Base-by-base conservation (phyloP, 148 eudicot genomes). In the Beta vulgaris region DNA sequence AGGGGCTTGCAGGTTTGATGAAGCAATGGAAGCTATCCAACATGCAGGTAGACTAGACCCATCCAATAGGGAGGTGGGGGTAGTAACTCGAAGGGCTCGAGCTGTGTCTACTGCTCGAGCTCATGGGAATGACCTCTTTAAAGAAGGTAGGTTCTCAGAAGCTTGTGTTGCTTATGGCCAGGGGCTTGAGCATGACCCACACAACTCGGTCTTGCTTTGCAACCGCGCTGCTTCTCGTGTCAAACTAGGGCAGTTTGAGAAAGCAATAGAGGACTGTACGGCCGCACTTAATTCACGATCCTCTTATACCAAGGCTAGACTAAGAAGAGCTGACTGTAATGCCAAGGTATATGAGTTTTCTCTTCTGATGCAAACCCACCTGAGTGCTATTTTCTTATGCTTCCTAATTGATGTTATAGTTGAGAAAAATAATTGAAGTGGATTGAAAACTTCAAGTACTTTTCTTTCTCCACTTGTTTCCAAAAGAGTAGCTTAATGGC, bases 201-300 rank as follows among this genome's bases (percentile, higher is more conserved):
- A 78, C 83, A 95, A 92, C 81, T 79, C 99, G 0, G 76, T 92
- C 46, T 84, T 92, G 85, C 72, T 92, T 42, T 89, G 93, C 71
- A 95, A 95, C 77, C 82, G 98, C 80, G 99, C 96, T 32, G 90
- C 99, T 28, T 95, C 96, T 75, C 76, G 89, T 18, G 71, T 86
- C 57, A 92, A 91, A 71, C 92, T 95, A 15, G 77, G 88, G 11
- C 88, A 85, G 39, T 83, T 73, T 65, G 90, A 90, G 64, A 87
- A 84, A 68, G 97, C 99, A 11, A 40, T 89, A 0, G 97, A 92
- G 76, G 99, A 95, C 77, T 95, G 96, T 76, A 88, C 70, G 14
- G 78, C 89, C 48, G 99, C 99, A 6, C 88, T 95, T 13, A 89
- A 64, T 40, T 80, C 88, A 2, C 88, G 97, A 2, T 87, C 99